Conservation (phyloP, 257 asterid species). For the Hygrophila difformis region DNA sequence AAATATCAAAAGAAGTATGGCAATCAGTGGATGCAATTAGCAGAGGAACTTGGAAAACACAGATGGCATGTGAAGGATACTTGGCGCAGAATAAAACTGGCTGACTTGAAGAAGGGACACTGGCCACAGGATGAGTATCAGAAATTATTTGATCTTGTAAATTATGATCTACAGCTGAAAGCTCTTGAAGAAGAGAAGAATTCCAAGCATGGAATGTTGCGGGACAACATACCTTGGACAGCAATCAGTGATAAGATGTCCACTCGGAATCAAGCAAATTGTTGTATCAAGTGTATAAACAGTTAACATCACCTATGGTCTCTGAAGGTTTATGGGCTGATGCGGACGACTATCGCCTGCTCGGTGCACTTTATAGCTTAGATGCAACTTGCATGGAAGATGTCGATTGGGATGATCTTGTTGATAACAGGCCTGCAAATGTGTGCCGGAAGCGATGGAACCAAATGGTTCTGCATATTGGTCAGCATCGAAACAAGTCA, state of each 20-base stretch:
- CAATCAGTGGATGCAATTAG: conserved; percentile 36
- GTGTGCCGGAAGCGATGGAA: conserved; percentile 45
- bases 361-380: conserved; percentile 25
- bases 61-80: conserved; percentile 37
- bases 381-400: conserved; percentile 50
- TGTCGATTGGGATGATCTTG: conserved; percentile 51
- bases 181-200: conserved; percentile 31
- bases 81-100: conserved; percentile 34
- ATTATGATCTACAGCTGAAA: conserved; percentile 30
- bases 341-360: conserved; percentile 38
- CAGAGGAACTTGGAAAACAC: conserved; percentile 43
- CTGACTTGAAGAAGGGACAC: conserved; percentile 24
- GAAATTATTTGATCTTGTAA: conserved; percentile 37
- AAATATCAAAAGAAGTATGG: conserved; percentile 27
- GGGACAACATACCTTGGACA: conserved; percentile 41
- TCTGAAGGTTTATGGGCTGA: conserved; percentile 39
- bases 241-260: conserved; percentile 38
- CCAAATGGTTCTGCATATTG: conserved; percentile 49
- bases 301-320: conserved; percentile 42
- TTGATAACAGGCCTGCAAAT: conserved; percentile 35
- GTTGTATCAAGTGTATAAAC: conserved; percentile 37
- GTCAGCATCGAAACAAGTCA: conserved; percentile 27
- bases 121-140: conserved; percentile 50
- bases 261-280: conserved; percentile 22
- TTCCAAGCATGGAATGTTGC: conserved; percentile 45